phyloP scores from a whole-genome alignment of 2,329 filamentous ascomycete genomes.

The Hypoxylon sp. region DNA sequence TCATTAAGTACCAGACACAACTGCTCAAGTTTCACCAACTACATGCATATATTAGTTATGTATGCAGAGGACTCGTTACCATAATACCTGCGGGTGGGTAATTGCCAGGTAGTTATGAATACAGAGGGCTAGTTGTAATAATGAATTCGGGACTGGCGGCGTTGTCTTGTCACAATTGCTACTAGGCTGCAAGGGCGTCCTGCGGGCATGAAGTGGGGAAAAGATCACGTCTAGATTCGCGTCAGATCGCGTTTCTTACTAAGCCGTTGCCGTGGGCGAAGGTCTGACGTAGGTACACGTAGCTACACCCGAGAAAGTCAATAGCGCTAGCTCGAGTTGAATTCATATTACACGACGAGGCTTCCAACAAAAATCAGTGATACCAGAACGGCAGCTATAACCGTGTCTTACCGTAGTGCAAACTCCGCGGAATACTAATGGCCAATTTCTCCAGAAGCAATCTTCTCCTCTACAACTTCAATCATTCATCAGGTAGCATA shows the following conservation, averaged over 20 bases:
- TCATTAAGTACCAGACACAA: background rate
- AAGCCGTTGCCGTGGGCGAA: slow-evolving; percentile 32
- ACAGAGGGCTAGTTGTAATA: slow-evolving; percentile 8
- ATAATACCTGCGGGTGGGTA: no score
- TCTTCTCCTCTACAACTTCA: slow-evolving; percentile 29
- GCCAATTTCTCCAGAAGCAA: background rate
- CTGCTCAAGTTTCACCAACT: background rate
- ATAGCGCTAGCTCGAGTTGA: slow-evolving; percentile 26
- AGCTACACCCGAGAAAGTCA: slow-evolving; percentile 15
- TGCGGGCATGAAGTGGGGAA: slow-evolving; percentile 28
- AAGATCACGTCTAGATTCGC: slow-evolving; percentile 34
- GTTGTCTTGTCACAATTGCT: slow-evolving; percentile 1
- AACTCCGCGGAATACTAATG: no score
- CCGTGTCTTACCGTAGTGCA: slow-evolving; percentile 1
- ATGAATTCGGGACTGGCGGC: background rate
- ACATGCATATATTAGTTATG: background rate
- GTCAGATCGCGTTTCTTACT: slow-evolving; percentile 39
- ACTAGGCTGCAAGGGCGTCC: slow-evolving; percentile 16
- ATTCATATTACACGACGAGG: slow-evolving; percentile 10
- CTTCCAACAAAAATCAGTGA: slow-evolving; percentile 16
- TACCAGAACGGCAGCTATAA: slow-evolving; percentile 12
- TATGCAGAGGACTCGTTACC: background rate
- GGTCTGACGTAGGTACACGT: slow-evolving; percentile 25
- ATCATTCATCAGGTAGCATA: slow-evolving; percentile 32
- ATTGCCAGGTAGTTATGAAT: no score